Percentiles rank a stretch among this genome's conserved stretches.
Evolutionary conservation across 2,329 filamentous ascomycete species (phyloP).

Genomic region (Lecanoromycetidae sp.): DNA sequence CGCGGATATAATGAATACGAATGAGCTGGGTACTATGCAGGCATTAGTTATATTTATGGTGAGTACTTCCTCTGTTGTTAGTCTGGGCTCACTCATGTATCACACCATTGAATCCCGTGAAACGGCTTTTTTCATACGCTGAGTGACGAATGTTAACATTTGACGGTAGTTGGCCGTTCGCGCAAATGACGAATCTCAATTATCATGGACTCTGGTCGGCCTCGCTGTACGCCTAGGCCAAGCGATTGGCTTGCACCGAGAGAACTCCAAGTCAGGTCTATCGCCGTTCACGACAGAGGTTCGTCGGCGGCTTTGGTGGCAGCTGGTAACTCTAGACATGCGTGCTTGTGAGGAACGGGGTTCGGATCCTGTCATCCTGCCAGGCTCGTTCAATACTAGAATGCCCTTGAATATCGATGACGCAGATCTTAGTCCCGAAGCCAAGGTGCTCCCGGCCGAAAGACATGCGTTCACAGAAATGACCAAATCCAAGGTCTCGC

Average conservation of each 20-base stretch:
- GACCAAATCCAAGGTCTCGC: constrained; percentile 20
- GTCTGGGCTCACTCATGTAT: too few relatives aligned
- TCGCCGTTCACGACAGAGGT: constrained; percentile 22
- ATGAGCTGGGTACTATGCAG: constrained; percentile 16
- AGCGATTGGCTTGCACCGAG: constrained; percentile 16
- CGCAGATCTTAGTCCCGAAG: constrained; percentile 18
- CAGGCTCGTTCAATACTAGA: constrained; percentile 20
- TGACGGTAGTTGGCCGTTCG: constrained; percentile 3
- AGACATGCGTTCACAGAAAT: constrained; percentile 22
- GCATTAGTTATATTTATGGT: constrained; percentile 16
- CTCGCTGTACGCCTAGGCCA: constrained; percentile 15
- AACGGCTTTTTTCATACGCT: neutral
- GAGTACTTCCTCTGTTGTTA: neutral
- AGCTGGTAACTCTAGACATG: constrained; percentile 23
- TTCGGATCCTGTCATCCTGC: constrained; percentile 21
- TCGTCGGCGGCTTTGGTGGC: constrained; percentile 24
- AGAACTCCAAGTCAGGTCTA: constrained; percentile 7
- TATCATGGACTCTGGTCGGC: constrained; percentile 16
- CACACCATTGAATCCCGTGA: too few relatives aligned
- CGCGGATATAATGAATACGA: constrained; percentile 14
- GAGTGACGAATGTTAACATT: neutral
- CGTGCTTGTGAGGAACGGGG: constrained; percentile 23
- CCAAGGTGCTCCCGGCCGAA: constrained; percentile 7
- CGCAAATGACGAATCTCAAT: constrained; percentile 9
- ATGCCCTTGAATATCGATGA: constrained; percentile 22